phyloP scores from a whole-genome alignment of 306 rosid genomes.

The Vigna radiata region DNA sequence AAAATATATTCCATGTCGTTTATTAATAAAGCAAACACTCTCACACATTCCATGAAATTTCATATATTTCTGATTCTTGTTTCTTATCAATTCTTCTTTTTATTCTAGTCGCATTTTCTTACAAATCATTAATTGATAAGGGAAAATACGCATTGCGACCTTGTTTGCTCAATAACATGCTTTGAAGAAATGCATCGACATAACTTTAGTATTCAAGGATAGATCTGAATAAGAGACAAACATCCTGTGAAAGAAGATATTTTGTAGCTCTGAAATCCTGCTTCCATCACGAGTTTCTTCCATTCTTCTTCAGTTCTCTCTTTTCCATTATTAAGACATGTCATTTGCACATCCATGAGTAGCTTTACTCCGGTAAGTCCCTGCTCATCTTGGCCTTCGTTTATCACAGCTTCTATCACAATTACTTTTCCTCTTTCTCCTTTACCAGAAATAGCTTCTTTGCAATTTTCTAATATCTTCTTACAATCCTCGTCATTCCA shows the following conservation, averaged over 20 bases:
- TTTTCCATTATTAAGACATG: constrained; percentile 41
- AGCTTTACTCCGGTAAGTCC: constrained; percentile 43
- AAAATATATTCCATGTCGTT: too few species aligned
- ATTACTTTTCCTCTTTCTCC: constrained; percentile 50
- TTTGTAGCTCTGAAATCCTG: constrained; percentile 53
- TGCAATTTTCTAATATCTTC: constrained; percentile 47
- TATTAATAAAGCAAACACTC: too few species aligned
- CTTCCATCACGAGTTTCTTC: constrained; percentile 51
- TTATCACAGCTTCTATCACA: constrained; percentile 54
- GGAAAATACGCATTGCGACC: neutral
- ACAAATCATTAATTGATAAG: too few species aligned
- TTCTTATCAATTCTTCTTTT: too few species aligned
- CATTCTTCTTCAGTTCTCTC: constrained; percentile 53
- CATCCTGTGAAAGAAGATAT: constrained; percentile 32
- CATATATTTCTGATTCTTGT: too few species aligned
- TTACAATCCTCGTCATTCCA: neutral
- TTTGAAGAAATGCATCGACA: too few species aligned
- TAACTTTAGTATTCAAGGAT: too few species aligned
- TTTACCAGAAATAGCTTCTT: constrained; percentile 46
- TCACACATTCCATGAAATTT: too few species aligned
- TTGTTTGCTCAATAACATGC: too few species aligned
- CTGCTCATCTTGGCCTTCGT: constrained; percentile 35
- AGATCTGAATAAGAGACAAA: too few species aligned
- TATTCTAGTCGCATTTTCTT: too few species aligned
- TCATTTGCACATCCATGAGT: constrained; percentile 46